These are phyloP conservation scores for Talaromyces sp. DNA, from an alignment of 2,329 filamentous ascomycete species.

Conservation along the genomic window DNA sequence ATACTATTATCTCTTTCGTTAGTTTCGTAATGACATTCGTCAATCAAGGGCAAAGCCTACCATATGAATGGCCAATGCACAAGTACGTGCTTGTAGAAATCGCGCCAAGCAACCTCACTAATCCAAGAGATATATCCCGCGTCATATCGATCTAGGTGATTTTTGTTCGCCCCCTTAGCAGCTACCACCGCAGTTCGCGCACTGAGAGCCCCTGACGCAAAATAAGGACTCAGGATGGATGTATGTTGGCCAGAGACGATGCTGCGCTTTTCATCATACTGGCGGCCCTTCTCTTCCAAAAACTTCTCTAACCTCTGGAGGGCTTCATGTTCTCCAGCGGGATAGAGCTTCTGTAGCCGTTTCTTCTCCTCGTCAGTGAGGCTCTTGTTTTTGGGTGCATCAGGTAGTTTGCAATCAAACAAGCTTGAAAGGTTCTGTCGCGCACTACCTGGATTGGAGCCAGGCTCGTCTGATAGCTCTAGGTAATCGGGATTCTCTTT, in stretches of 20 bases:
- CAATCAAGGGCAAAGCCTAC: slow-evolving; percentile 27
- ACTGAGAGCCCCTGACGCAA: slow-evolving; percentile 69
- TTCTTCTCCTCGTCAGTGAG: slow-evolving; percentile 62
- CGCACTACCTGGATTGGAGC: slow-evolving; percentile 55
- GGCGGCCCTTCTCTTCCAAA: slow-evolving; percentile 62
- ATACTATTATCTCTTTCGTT: slow-evolving; percentile 51
- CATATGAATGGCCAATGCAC: slow-evolving; percentile 77
- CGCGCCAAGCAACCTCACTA: slow-evolving; percentile 80
- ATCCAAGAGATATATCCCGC: slow-evolving; percentile 74
- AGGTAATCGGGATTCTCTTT: slow-evolving; percentile 70
- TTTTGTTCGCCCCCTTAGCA: slow-evolving; percentile 64
- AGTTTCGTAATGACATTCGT: no score
- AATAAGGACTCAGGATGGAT: slow-evolving; percentile 71
- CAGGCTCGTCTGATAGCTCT: slow-evolving; percentile 61
- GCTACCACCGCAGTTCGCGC: slow-evolving; percentile 67
- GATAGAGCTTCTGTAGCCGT: slow-evolving; percentile 65
- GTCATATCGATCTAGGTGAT: slow-evolving; percentile 66
- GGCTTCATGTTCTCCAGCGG: slow-evolving; percentile 75
- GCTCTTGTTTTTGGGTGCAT: slow-evolving; percentile 64
- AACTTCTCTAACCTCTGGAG: slow-evolving; percentile 66
- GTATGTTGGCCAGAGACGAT: slow-evolving; percentile 66
- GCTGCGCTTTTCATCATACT: slow-evolving; percentile 68
- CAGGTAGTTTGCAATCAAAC: slow-evolving; percentile 65
- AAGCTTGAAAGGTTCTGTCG: slow-evolving; percentile 55
- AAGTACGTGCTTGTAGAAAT: slow-evolving; percentile 86